Evolutionary conservation across 2,329 filamentous ascomycete genomes (phyloP).

Genomic region (Penicillium nordicum): DNA sequence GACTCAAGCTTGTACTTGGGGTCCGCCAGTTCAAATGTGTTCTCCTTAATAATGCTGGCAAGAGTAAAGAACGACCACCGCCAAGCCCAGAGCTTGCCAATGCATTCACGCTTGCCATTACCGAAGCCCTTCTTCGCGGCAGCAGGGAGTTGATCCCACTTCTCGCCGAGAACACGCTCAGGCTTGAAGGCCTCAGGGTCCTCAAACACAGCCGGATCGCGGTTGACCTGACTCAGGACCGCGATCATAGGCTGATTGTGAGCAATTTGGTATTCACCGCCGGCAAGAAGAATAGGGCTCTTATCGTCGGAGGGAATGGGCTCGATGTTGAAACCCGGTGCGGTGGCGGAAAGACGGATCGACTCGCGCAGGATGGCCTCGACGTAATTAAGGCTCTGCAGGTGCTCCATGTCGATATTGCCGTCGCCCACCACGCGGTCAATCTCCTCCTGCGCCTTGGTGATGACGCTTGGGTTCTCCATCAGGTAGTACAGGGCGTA

Average conservation of each 20-base stretch:
- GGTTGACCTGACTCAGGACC: constrained; percentile 54
- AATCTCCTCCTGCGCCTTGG: constrained; percentile 63
- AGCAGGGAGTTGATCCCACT: constrained; percentile 61
- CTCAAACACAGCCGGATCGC: constrained; percentile 60
- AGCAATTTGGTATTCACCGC: constrained; percentile 58
- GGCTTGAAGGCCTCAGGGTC: constrained; percentile 65
- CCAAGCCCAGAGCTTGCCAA: constrained; percentile 68
- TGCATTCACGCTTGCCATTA: constrained; percentile 65
- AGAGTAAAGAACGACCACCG: constrained; percentile 64
- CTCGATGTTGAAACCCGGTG: constrained; percentile 55
- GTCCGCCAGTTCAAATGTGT: constrained; percentile 61
- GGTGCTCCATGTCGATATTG: constrained; percentile 49
- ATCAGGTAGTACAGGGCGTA: constrained; percentile 63
- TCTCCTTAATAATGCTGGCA: constrained; percentile 64
- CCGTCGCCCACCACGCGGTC: constrained; percentile 41
- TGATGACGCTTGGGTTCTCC: constrained; percentile 57
- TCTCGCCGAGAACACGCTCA: constrained; percentile 68
- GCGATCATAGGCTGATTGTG: constrained; percentile 51
- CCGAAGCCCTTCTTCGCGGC: constrained; percentile 68
- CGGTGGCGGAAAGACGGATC: constrained; percentile 60
- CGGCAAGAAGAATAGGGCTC: constrained; percentile 48
- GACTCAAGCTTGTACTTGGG: constrained; percentile 39
- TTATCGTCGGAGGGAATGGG: constrained; percentile 47
- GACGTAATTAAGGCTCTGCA: constrained; percentile 64
- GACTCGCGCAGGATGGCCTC: constrained; percentile 65